Conservation (phyloP, 2,329 filamentous ascomycete genomes). For the Didymella arachidicola region DNA sequence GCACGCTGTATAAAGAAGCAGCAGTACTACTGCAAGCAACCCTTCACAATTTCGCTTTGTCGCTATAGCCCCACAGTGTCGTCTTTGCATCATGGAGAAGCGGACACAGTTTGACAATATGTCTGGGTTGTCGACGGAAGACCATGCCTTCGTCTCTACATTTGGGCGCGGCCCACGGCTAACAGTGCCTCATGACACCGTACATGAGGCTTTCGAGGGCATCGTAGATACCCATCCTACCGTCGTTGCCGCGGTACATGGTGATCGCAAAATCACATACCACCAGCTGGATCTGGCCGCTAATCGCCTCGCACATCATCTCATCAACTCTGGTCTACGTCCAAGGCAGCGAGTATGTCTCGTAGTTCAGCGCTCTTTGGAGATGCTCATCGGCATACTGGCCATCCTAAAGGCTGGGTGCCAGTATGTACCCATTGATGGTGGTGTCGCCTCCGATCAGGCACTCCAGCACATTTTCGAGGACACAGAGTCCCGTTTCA, state of each 20-base stretch:
- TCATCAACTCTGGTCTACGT: constrained; percentile 39
- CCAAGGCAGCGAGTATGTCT: constrained; percentile 60
- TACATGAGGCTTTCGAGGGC: constrained; percentile 42
- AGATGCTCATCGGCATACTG: constrained; percentile 66
- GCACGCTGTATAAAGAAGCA: constrained; percentile 13
- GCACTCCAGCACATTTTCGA: constrained; percentile 58
- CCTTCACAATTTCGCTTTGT: neutral
- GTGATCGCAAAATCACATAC: constrained; percentile 38
- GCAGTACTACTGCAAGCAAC: neutral
- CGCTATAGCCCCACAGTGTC: neutral
- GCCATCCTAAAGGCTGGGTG: constrained; percentile 66
- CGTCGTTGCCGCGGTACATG: constrained; percentile 34
- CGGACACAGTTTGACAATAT: constrained; percentile 24
- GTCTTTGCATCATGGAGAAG: constrained; percentile 23
- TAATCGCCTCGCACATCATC: constrained; percentile 44
- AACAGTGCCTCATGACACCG: constrained; percentile 26
- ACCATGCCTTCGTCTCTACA: constrained; percentile 31
- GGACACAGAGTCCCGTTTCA: constrained; percentile 56
- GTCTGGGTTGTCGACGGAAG: constrained; percentile 26
- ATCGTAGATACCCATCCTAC: constrained; percentile 36
- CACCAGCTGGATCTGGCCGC: constrained; percentile 40
- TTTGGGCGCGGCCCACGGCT: constrained; percentile 36
- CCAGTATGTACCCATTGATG: constrained; percentile 68
- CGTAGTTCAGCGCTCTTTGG: constrained; percentile 62
- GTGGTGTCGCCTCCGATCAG: constrained; percentile 52